These are phyloP conservation scores for Phytopythium mirpurense DNA, from an alignment of 352 stramenopile genomes.

Conservation along the genomic window DNA sequence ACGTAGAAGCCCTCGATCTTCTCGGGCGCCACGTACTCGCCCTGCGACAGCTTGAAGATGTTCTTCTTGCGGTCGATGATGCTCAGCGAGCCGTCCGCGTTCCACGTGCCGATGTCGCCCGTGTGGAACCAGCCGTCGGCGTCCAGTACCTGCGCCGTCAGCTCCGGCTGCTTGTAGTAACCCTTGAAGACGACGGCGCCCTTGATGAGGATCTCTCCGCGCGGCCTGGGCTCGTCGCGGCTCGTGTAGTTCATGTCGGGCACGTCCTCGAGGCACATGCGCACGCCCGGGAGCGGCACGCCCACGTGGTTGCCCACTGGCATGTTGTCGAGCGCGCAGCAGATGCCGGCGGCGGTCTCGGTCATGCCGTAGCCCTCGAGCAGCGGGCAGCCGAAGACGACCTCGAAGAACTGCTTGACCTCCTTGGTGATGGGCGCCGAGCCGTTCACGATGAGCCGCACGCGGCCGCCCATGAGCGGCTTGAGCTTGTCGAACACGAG, in stretches of 20 bases:
- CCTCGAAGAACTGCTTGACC: constrained; percentile 96
- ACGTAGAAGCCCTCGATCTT: constrained; percentile 94
- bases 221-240: constrained; percentile 36
- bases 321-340: constrained; percentile 50
- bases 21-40: constrained; percentile 94
- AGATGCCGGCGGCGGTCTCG: constrained; percentile 88
- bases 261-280: constrained; percentile 94
- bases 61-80: constrained; percentile 90
- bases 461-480: constrained; percentile 81
- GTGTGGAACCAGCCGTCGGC: constrained; percentile 93
- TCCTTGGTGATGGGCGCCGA: constrained; percentile 91
- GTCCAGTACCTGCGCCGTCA: constrained; percentile 85
- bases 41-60: constrained; percentile 90
- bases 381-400: constrained; percentile 90
- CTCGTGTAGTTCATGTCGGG: constrained; percentile 97
- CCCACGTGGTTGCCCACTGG: constrained; percentile 90
- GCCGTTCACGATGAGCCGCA: constrained; percentile 91
- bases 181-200: constrained; percentile 75
- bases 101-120: constrained; percentile 92
- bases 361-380: constrained; percentile 96
- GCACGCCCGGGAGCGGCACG: constrained; percentile 70
- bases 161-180: constrained; percentile 91
- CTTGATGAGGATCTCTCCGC: constrained; percentile 36
- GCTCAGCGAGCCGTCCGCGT: constrained; percentile 82
- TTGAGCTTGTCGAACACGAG: constrained; percentile 96